Evolutionary conservation across 345 rosid genomes (phyloP).

Genomic region (Psidium guajava): DNA sequence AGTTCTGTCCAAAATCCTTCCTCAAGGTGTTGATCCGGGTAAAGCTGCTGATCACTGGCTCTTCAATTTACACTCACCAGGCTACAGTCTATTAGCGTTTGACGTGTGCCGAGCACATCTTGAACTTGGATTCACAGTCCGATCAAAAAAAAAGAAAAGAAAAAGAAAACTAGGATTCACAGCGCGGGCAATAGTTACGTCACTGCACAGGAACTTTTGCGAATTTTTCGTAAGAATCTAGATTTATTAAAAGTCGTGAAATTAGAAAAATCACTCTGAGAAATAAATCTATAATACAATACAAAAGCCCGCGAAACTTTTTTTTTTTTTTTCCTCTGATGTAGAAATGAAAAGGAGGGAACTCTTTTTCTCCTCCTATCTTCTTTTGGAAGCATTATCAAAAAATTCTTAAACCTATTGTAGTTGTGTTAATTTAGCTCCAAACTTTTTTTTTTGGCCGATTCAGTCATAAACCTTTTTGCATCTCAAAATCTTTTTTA

Average conservation of each 20-base stretch:
- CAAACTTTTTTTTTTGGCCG: no score
- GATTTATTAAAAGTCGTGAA: neutral
- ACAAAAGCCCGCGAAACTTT: accelerated
- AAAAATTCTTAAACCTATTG: no score
- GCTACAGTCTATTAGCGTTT: neutral
- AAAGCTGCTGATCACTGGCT: neutral
- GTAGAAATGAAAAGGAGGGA: neutral
- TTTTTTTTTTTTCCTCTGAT: neutral
- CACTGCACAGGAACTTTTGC: neutral
- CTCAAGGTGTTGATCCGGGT: neutral
- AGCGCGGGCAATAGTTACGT: neutral
- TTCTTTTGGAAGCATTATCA: neutral
- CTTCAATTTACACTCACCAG: neutral
- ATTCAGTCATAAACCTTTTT: no score
- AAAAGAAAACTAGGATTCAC: neutral
- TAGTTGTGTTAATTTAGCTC: no score
- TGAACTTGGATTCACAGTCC: neutral
- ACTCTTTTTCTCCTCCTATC: neutral
- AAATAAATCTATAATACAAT: neutral
- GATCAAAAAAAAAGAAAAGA: no score
- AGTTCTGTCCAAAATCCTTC: neutral
- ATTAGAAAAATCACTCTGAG: neutral
- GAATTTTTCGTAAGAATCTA: neutral
- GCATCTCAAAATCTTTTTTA: no score
- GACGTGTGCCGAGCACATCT: neutral